phyloP scores from a whole-genome alignment of 768 basidiomycete genomes.

The Botryobasidium botryosum region DNA sequence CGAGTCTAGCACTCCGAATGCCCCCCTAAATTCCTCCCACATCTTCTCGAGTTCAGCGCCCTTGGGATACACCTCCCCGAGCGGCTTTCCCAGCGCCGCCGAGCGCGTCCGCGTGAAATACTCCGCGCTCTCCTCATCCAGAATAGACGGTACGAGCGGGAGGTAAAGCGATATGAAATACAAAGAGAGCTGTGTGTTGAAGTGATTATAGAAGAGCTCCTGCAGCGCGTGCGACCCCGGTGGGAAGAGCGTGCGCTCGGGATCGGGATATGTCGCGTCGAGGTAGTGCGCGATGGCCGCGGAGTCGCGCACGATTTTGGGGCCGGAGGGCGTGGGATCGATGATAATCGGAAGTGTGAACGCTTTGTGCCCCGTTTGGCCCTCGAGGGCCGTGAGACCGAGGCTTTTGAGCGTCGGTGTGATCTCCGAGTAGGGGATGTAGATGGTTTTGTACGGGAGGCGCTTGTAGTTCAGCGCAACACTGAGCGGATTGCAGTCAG shows the following conservation, averaged over 20 bases:
- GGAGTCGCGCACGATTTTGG: background rate
- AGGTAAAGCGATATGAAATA: no score
- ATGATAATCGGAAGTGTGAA: background rate
- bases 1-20: background rate
- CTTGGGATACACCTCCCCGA: background rate
- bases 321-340: background rate
- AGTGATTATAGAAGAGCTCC: conserved; percentile 48
- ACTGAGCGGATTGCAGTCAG: conserved; percentile 25
- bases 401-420: conserved; percentile 32
- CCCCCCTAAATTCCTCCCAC: conserved; percentile 5
- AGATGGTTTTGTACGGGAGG: conserved; percentile 48
- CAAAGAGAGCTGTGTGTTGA: conserved; percentile 46
- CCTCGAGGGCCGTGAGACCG: conserved; percentile 2
- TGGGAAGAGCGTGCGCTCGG: conserved; percentile 48
- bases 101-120: conserved; percentile 3
- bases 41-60: background rate
- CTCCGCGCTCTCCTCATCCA: background rate
- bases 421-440: conserved; percentile 55
- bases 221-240: conserved; percentile 54
- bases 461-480: conserved; percentile 66
- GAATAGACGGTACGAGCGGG: conserved; percentile 26
- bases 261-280: conserved; percentile 20
- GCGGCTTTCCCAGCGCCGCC: background rate
- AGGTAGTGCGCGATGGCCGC: conserved; percentile 1
- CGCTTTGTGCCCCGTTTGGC: no score